Base-by-base conservation (phyloP, 331 rosid species). In the Malus hybrid region DNA sequence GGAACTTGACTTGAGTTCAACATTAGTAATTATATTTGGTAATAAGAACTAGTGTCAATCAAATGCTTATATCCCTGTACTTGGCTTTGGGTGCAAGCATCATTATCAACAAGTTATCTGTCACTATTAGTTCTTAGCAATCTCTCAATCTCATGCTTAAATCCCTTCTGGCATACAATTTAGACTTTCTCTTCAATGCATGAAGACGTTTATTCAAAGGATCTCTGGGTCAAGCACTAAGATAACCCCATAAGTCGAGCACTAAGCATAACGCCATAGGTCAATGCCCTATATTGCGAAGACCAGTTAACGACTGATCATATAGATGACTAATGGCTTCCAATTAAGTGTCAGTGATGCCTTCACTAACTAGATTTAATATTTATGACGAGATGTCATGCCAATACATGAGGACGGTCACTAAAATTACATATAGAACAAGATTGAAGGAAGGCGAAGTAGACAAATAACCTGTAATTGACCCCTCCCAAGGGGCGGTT, bases 401-500 rank as follows among this genome's bases (percentile, higher is more conserved):
- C 72, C 67, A 42, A 59, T 67, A 76, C 42, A 72, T 22, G 66
- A 66, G 62, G 56, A 73, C 57, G 42, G 74, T 76, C 56, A 69
- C 28, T 73, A 60, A 61, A 27, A 67, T 76, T 8, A 55, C 61
- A 44, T 15, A 70, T 69, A 39, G 69, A 68, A 48, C 42, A 67
- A 36, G 31, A 74, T 36, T 55, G 54, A 11, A 56, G 4, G 46
- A 33, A 55, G 7, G 4, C 7, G 67, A 50, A 59, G 71, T 73
- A 69, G 78, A 77, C 55, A 70, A 56, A 77, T 85, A 82, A 93
- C 98, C 96, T 93, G 98, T 85, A 93, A 82, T 74, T 85, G 87
- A 77, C 98, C 97, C 86, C 93, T 91, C 80, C 91, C 96, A 62
- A 93, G 96, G 64, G 93, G 73, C 0, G 98, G 98, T 87, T 93